Evolutionary conservation across 306 rosid genomes (phyloP).

Genomic region (Prunus dulcis): DNA sequence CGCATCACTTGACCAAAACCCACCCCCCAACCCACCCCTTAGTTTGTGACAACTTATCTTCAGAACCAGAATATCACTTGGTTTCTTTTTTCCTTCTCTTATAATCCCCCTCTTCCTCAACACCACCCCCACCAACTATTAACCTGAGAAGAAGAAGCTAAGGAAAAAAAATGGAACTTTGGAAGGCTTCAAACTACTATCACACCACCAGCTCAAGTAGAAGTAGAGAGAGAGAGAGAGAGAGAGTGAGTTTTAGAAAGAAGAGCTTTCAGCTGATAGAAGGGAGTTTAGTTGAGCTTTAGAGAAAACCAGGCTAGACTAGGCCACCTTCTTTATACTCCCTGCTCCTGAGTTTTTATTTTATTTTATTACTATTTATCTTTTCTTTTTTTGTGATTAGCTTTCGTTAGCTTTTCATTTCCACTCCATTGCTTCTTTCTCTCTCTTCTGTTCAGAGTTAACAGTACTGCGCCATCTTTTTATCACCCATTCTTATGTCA

Average conservation of each 20-base stretch:
- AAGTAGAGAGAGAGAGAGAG: not conserved
- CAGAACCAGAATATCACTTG: constrained; percentile 6
- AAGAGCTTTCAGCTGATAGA: not conserved
- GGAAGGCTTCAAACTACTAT: not conserved
- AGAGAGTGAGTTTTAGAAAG: not conserved
- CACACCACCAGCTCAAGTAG: not conserved
- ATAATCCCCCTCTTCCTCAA: constrained; percentile 13
- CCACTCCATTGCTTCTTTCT: constrained; percentile 33
- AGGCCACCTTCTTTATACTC: constrained; percentile 64
- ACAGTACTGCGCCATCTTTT: constrained; percentile 21
- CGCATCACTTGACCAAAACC: constrained; percentile 75
- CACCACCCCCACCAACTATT: constrained; percentile 32
- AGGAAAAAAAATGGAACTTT: not conserved
- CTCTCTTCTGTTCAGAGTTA: constrained; percentile 26
- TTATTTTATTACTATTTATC: constrained; percentile 13
- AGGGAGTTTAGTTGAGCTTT: constrained; percentile 27
- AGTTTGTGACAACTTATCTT: constrained; percentile 18
- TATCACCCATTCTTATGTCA: constrained; percentile 4
- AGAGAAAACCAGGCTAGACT: constrained; percentile 39
- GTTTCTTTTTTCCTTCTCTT: not conserved
- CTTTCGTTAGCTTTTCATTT: constrained; percentile 36
- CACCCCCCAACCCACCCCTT: constrained; percentile 53
- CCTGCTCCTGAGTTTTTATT: constrained; percentile 18
- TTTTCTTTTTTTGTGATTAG: constrained; percentile 14
- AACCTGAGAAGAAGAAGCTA: constrained; percentile 5